Base-by-base conservation (phyloP, 257 asterid species). In the Solanum habrochaites region DNA sequence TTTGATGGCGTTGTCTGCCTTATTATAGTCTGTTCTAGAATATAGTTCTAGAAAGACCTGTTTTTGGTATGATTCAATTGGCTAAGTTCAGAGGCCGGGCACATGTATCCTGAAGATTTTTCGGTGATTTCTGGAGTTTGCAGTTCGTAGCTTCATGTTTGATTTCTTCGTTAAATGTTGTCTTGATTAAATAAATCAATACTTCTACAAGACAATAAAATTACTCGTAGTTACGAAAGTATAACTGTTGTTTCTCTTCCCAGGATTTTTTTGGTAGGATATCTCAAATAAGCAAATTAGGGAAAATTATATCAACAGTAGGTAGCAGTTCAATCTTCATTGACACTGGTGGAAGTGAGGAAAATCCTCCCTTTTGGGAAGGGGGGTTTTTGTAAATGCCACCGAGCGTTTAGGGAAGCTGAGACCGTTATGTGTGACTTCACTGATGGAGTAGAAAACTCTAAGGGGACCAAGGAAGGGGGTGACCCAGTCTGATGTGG, bases 291-390 rank as follows among this genome's bases (percentile, higher is more conserved):
- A 85, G 66, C 40, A 45, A 45, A 47, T 80, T 16, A 80, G 15
- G 62, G 60, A 45, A 20, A 80, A 80, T 47, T 93, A 93, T 90
- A 88, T 88, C n/a, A 93, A 92, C 83, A 83, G 82, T 73, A n/a
- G 88, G 89, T 64, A 75, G 88, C 86, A 91, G 89, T 88, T 92
- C 83, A 92, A 87, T 83, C 93, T 87, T 52, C 72, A 90, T n/a
- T 66, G 27, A 60, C 82, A 85, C 89, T 40, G 88, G 91, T 31
- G 92, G 91, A 87, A 87, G 86, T 64, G 92, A 88, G 77, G 94
- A 89, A 88, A 90, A 83, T 73, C 89, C 92, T 86, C 90, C 92
- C 43, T 89, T 97, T 72, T 97, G 93, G 93, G 98, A n/a, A n/a
- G n/a, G n/a, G n/a, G n/a, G n/a, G n/a, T n/a, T n/a, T n/a, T 94